A percentile compares a stretch with the other conserved stretches of the same genome.
Conservation (phyloP, 2,329 filamentous ascomycete genomes). For the Huntiella bhutanensis region DNA sequence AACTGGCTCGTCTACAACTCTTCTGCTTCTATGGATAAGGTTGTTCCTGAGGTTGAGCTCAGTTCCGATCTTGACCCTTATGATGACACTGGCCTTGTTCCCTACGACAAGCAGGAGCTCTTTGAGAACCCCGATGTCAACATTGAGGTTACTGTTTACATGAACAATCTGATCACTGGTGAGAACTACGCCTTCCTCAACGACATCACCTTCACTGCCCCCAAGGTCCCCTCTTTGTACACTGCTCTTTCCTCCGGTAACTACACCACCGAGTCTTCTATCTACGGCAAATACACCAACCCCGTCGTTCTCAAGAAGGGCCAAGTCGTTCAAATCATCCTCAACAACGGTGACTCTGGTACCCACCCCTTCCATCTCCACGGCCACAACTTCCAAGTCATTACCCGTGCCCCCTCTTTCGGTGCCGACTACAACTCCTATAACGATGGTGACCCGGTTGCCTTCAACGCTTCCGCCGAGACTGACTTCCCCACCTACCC, state of each 20-base stretch:
- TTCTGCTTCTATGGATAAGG: conserved; percentile 14
- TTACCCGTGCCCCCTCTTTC: conserved; percentile 14
- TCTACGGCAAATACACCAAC: conserved; percentile 33
- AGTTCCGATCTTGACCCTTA: conserved; percentile 33
- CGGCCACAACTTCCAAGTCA: conserved; percentile 38
- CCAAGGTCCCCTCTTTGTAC: conserved; percentile 50
- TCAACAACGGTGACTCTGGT: conserved; percentile 38
- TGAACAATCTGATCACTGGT: conserved; percentile 36
- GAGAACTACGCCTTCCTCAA: conserved; percentile 40
- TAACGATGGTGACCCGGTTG: conserved; percentile 14
- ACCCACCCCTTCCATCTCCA: conserved; percentile 49
- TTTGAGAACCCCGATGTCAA: conserved; percentile 29
- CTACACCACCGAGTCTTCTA: conserved; percentile 25
- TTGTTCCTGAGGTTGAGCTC: conserved; percentile 12
- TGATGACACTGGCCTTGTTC: conserved; percentile 36
- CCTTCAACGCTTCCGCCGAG: conserved; percentile 21
- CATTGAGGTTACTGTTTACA: conserved; percentile 28
- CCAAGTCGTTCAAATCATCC: conserved; percentile 34
- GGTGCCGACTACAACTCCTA: conserved; percentile 9
- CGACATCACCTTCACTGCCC: conserved; percentile 42
- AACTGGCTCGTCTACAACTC: conserved; percentile 19
- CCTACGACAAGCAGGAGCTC: conserved; percentile 31
- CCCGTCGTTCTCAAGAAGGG: conserved; percentile 35
- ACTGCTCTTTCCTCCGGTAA: conserved; percentile 37
- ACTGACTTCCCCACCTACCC: conserved; percentile 21